Evolutionary conservation across 1,139 yeast genomes (phyloP), one percentile per base, ranked within the genome.

Genomic region (Zhuliangozyma blackwelliae): DNA sequence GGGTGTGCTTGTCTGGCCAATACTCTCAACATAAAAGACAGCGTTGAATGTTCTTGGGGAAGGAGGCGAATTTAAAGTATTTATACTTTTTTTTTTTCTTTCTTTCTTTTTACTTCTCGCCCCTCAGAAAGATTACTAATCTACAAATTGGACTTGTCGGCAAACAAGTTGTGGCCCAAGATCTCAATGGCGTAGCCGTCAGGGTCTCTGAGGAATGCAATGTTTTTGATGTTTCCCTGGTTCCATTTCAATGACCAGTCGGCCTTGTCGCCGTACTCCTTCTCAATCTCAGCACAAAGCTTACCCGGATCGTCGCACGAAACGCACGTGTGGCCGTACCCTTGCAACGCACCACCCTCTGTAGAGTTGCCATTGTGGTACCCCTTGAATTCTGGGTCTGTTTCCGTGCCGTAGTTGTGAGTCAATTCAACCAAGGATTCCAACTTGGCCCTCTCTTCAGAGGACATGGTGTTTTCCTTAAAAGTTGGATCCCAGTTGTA

Each of bases 401-500:
- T 55, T 57, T 92, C 98, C 12, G 97, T 86, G 23, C 97, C 98
- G 82, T 88, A 89, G 64, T 92, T 92, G 66, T 88, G 94, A 33
- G 97, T 90, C 55, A 92, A 71, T 63, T 92, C 98, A 37, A 92
- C 62, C 8, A 92, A 61, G 21, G 92, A 82, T 57, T 86, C 86
- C 41, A 77, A 65, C 32, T 55, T 48, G 26, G 72, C 59, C 50
- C 67, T 73, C 1, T 48, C 52, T 2, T 36, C 45, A 32, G 50
- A 50, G 3, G 54, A 47, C 35, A 62, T 40, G 19, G 69, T 57
- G 31, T 72, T 68, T 38, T 64, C 68, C 36, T 53, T 53, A 45
- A 61, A 65, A n/a, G 47, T 44, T 9, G 62, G 51, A 32, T 56
- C 61, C 45, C 72, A 71, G 30, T 71, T 75, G 61, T 79, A 90